Conservation (phyloP, 805 yeast genomes). For the Hyphopichia homilentoma region DNA sequence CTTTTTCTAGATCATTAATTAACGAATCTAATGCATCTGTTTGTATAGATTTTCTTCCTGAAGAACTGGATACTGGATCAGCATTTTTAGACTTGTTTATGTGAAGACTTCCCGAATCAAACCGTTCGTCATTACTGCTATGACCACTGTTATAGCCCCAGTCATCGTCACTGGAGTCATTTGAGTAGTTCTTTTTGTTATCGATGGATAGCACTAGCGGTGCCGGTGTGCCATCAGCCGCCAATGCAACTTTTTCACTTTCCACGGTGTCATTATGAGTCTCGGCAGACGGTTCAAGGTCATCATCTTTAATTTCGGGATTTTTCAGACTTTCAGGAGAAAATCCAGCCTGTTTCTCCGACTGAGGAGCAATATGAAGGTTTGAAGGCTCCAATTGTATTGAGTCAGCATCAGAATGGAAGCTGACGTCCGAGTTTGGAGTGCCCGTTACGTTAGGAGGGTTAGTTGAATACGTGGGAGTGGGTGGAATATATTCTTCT, state of each 20-base stretch:
- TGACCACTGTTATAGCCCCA: conserved; percentile 25
- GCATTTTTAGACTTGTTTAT: conserved; percentile 1
- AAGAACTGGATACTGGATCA: conserved; percentile 1
- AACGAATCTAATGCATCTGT: conserved; percentile 34
- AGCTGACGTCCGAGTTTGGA: conserved; percentile 34
- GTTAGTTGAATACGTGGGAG: conserved; percentile 20
- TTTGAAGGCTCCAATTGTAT: conserved; percentile 34
- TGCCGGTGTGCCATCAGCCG: conserved; percentile 6
- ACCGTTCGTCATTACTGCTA: conserved; percentile 13
- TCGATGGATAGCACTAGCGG: conserved; percentile 19
- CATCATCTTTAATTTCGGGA: no score
- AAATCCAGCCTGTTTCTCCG: neutral
- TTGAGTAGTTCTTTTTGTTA: conserved; percentile 5
- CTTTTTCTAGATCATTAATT: conserved; percentile 32
- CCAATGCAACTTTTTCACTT: neutral
- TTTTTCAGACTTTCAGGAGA: neutral
- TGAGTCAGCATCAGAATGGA: conserved; percentile 36
- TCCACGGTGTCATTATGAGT: neutral
- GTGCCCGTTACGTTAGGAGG: conserved; percentile 23
- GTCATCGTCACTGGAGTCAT: conserved; percentile 15
- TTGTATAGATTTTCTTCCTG: conserved; percentile 9
- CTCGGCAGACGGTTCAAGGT: no score
- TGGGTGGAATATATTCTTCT: conserved; percentile 19
- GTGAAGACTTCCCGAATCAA: conserved; percentile 1
- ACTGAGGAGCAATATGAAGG: conserved; percentile 16